These are phyloP conservation scores for Hericium erinaceus DNA, from an alignment of 768 basidiomycete species.

Conservation along the genomic window DNA sequence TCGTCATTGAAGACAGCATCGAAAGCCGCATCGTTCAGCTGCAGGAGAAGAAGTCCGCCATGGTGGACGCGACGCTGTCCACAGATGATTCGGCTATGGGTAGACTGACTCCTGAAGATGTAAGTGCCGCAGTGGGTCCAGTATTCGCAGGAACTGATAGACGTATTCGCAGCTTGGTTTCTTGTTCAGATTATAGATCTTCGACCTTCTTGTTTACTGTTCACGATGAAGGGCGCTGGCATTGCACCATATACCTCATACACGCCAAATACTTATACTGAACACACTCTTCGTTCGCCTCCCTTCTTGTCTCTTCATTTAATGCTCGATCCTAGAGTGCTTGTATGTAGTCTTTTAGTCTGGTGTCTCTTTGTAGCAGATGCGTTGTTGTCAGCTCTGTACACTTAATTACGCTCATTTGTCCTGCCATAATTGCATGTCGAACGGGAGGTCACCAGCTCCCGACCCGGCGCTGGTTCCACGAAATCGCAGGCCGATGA, in stretches of 20 bases:
- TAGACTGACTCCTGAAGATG: slow-evolving; percentile 77
- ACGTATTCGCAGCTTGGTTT: slow-evolving; percentile 29
- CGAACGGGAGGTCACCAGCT: too few species aligned
- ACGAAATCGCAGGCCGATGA: too few species aligned
- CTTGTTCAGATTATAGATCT: slow-evolving; percentile 33
- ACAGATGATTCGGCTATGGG: slow-evolving; percentile 89
- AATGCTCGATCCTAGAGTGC: background rate
- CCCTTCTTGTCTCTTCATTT: too few species aligned
- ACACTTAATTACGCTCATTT: too few species aligned
- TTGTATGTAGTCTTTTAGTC: background rate
- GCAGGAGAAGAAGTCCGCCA: slow-evolving; percentile 96
- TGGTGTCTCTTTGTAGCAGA: background rate
- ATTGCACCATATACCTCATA: too few species aligned
- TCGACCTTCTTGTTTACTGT: too few species aligned
- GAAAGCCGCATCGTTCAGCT: slow-evolving; percentile 92
- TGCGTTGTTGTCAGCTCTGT: too few species aligned
- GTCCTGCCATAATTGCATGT: too few species aligned
- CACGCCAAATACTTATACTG: too few species aligned
- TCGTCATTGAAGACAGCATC: slow-evolving; percentile 93
- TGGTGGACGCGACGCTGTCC: slow-evolving; percentile 84
- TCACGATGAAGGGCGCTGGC: too few species aligned
- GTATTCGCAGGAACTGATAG: background rate
- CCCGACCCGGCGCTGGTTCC: too few species aligned
- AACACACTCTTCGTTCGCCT: too few species aligned
- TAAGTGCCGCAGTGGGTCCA: slow-evolving; percentile 14